Conservation (phyloP, 2,329 filamentous ascomycete genomes). For the Hysterium pulicare region DNA sequence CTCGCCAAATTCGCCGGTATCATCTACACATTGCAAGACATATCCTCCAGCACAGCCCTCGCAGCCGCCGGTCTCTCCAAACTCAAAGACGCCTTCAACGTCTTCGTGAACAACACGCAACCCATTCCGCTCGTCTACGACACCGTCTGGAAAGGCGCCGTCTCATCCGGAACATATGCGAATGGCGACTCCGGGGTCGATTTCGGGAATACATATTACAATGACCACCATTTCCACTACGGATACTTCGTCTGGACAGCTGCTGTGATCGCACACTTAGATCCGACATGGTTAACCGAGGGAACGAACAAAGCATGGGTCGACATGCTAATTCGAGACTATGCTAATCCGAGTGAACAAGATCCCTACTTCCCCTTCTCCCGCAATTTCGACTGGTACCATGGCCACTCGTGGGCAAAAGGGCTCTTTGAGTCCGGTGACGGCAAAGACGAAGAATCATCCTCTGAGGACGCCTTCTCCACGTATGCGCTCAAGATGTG, state of each 20-base stretch:
- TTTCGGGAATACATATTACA: conserved; percentile 89
- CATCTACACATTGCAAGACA: conserved; percentile 47
- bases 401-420: conserved; percentile 89
- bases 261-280: conserved; percentile 78
- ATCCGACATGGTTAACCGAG: conserved; percentile 66
- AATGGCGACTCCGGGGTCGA: conserved; percentile 63
- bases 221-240: conserved; percentile 64
- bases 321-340: conserved; percentile 78
- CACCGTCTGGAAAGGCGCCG: conserved; percentile 72
- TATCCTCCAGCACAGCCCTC: conserved; percentile 58
- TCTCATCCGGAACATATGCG: conserved; percentile 73
- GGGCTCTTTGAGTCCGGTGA: conserved; percentile 71
- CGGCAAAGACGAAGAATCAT: conserved; percentile 85
- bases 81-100: conserved; percentile 48
- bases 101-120: conserved; percentile 47
- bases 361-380: conserved; percentile 75
- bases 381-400: conserved; percentile 79
- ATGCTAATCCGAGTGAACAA: conserved; percentile 68
- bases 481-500: conserved; percentile 92
- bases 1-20: conserved; percentile 46
- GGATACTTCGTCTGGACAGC: conserved; percentile 90
- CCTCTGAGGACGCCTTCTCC: conserved; percentile 88
- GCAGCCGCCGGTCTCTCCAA: conserved; percentile 51
- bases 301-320: conserved; percentile 73
- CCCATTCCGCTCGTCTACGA: conserved; percentile 57